These are phyloP conservation scores for Cercospora brassicicola DNA, from an alignment of 2,329 filamentous ascomycete genomes.

Conservation along the genomic window DNA sequence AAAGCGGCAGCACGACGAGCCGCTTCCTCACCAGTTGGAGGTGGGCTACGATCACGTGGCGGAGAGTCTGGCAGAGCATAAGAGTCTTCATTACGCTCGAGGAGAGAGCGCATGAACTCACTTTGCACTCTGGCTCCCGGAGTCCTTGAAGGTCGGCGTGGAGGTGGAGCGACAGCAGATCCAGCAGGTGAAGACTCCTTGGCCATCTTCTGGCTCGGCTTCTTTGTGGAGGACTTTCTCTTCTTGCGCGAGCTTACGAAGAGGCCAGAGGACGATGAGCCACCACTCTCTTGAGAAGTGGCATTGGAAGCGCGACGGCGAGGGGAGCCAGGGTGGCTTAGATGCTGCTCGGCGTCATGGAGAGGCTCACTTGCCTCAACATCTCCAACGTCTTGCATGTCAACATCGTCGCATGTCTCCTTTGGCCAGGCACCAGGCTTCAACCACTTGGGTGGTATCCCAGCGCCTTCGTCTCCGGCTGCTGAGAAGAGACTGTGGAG, in stretches of 20 bases:
- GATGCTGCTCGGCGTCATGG: neutral
- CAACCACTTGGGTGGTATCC: neutral
- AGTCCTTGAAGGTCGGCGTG: neutral
- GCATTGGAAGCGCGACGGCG: neutral
- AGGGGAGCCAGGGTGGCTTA: neutral
- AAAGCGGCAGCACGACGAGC: neutral
- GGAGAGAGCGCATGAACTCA: neutral
- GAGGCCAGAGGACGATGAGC: neutral
- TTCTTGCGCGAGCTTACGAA: conserved; percentile 2
- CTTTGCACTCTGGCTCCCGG: neutral
- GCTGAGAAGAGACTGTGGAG: neutral
- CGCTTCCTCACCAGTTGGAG: neutral
- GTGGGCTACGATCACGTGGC: neutral
- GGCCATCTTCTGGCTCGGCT: neutral
- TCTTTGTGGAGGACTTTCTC: neutral
- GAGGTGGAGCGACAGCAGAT: neutral
- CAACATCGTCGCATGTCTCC: neutral
- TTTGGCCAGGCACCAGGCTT: neutral
- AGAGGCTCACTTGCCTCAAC: neutral
- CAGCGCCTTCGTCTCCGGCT: neutral
- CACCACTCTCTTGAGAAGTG: neutral
- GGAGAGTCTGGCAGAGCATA: neutral
- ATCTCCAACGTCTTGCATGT: neutral
- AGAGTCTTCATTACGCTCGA: neutral
- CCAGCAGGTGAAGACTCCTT: neutral